These are phyloP conservation scores for Mycena floridula DNA, from an alignment of 768 basidiomycete species.

Conservation along the genomic window DNA sequence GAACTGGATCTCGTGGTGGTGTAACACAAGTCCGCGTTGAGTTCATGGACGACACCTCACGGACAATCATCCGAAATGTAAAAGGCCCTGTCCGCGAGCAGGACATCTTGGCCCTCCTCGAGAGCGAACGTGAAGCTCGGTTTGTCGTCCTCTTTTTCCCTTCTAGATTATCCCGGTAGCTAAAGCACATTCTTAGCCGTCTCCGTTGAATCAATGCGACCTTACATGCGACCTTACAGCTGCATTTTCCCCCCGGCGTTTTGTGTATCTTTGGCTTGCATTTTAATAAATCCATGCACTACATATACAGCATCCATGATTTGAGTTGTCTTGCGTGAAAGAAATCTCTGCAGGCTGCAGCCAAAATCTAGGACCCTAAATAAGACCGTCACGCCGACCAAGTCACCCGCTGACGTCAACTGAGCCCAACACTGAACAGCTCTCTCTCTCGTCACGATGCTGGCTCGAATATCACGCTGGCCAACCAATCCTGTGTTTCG, in stretches of 20 bases:
- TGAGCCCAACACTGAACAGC: too few relatives aligned
- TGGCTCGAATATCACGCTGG: too few relatives aligned
- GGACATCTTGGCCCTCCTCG: conserved; percentile 94
- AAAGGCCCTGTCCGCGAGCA: conserved; percentile 96
- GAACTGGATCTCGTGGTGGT: conserved; percentile 81
- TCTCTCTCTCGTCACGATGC: too few relatives aligned
- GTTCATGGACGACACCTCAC: conserved; percentile 95
- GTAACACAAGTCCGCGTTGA: conserved; percentile 90
- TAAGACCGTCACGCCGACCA: too few relatives aligned
- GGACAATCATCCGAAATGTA: conserved; percentile 97
- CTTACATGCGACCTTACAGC: neutral
- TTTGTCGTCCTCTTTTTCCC: conserved; percentile 36
- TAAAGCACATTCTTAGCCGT: conserved; percentile 19
- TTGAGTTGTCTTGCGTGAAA: neutral
- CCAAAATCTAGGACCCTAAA: too few relatives aligned
- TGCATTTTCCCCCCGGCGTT: neutral
- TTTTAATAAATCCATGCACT: too few relatives aligned
- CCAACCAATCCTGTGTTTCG: too few relatives aligned
- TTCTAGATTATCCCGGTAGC: conserved; percentile 1
- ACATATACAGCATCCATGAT: too few relatives aligned
- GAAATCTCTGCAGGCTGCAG: neutral
- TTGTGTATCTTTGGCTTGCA: neutral
- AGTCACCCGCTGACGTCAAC: too few relatives aligned
- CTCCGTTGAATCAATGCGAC: conserved; percentile 24
- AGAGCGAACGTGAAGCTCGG: conserved; percentile 99